Percentiles rank a stretch among this genome's conserved stretches.
Conservation (phyloP, 139 green algal species). For the Picochlorum costavermella region DNA sequence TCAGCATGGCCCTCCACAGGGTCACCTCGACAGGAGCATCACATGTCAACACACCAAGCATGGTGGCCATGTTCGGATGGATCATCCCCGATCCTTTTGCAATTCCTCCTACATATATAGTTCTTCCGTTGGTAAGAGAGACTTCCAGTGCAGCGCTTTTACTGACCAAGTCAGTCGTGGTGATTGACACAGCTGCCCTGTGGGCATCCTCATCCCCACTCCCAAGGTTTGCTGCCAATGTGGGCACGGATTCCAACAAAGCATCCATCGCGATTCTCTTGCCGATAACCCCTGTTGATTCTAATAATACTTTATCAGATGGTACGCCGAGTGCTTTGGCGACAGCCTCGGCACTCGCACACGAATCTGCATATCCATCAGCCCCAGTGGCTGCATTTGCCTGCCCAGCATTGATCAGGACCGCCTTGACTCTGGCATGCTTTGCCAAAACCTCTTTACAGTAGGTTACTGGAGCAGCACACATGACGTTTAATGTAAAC, state of each 20-base stretch:
- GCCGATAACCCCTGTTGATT: slow-evolving; percentile 85
- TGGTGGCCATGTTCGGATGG: slow-evolving; percentile 99
- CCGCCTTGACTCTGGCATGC: slow-evolving; percentile 55
- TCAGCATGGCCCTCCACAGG: slow-evolving; percentile 75
- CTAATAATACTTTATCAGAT: slow-evolving; percentile 52
- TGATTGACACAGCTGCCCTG: slow-evolving; percentile 78
- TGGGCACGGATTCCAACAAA: slow-evolving; percentile 67
- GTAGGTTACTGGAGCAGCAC: slow-evolving; percentile 85
- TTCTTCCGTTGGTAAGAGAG: slow-evolving; percentile 30
- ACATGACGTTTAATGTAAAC: slow-evolving; percentile 96
- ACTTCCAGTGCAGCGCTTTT: slow-evolving; percentile 83
- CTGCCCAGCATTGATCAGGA: slow-evolving; percentile 89
- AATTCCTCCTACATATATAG: slow-evolving; percentile 82
- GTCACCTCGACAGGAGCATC: slow-evolving; percentile 69
- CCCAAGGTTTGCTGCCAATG: slow-evolving; percentile 55
- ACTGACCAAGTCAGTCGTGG: slow-evolving; percentile 80
- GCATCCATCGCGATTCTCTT: slow-evolving; percentile 88
- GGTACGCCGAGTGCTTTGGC: slow-evolving; percentile 48
- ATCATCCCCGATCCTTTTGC: slow-evolving; percentile 98
- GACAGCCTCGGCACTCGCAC: slow-evolving; percentile 47
- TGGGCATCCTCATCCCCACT: slow-evolving; percentile 47
- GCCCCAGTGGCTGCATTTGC: slow-evolving; percentile 89
- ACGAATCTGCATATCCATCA: slow-evolving; percentile 54
- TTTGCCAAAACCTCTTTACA: slow-evolving; percentile 77
- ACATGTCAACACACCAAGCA: slow-evolving; percentile 91